phyloP scores from a whole-genome alignment of 495 filamentous ascomycete species.

The Penicillium lagena region DNA sequence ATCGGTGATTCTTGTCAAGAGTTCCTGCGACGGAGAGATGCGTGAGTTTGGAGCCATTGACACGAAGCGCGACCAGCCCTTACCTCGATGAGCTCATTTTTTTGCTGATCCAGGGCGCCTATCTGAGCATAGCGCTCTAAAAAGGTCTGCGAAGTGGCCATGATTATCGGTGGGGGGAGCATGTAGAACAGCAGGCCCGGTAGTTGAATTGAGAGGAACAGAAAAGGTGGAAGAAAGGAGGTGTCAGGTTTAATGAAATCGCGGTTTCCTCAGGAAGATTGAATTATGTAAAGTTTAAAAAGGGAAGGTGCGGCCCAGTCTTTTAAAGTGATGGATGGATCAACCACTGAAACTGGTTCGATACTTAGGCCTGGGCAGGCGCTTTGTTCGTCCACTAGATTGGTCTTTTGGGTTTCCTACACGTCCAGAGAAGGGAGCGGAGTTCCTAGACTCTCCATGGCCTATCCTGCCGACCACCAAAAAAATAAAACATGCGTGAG shows the following conservation, averaged over 20 bases:
- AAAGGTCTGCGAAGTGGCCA: conserved; percentile 31
- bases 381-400: too few relatives aligned
- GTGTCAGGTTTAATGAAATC: background rate
- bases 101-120: conserved; percentile 40
- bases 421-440: too few relatives aligned
- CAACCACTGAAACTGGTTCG: background rate
- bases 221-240: conserved; percentile 4
- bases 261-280: too few relatives aligned
- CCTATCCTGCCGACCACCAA: too few relatives aligned
- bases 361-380: background rate
- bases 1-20: conserved; percentile 40
- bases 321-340: conserved; percentile 1
- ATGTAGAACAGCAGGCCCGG: background rate
- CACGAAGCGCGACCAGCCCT: conserved; percentile 1
- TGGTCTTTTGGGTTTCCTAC: too few relatives aligned
- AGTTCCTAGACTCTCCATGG: too few relatives aligned
- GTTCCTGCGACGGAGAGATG: conserved; percentile 29
- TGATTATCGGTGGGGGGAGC: background rate
- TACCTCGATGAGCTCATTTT: conserved; percentile 51
- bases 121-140: conserved; percentile 44
- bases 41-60: conserved; percentile 8
- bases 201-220: background rate
- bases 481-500: too few relatives aligned
- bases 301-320: background rate
- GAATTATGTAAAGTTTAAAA: background rate